These are phyloP conservation scores for Fraxinus cuspidata DNA, from an alignment of 257 asterid species.

Conservation along the genomic window DNA sequence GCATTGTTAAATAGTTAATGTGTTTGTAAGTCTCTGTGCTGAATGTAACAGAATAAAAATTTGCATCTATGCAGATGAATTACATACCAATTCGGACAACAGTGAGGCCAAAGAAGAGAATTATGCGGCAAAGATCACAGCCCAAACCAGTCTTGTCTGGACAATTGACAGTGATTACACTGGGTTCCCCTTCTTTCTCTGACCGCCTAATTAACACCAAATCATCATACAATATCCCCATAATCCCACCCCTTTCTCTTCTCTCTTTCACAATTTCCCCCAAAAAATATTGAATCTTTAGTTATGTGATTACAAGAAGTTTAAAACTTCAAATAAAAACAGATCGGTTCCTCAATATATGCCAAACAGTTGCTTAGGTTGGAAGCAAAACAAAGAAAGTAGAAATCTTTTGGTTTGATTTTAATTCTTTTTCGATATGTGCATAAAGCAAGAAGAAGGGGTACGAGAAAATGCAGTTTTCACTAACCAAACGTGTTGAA, in stretches of 20 bases:
- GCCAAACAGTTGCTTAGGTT: slow-evolving; percentile 10
- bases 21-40: not conserved
- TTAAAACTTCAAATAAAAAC: slow-evolving; percentile 23
- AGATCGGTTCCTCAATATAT: slow-evolving; percentile 9
- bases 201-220: slow-evolving; percentile 63
- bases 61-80: not conserved
- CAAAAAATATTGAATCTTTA: slow-evolving; percentile 16
- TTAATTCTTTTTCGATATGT: slow-evolving; percentile 8
- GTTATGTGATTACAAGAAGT: slow-evolving; percentile 9
- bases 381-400: not conserved
- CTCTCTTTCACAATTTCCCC: slow-evolving; percentile 3
- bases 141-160: slow-evolving; percentile 94
- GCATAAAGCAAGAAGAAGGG: slow-evolving; percentile 15
- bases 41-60: too few species aligned
- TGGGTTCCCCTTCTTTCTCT: slow-evolving; percentile 70
- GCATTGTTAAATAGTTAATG: not conserved
- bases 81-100: slow-evolving; percentile 68
- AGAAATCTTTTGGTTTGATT: slow-evolving; percentile 16
- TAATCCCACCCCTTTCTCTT: slow-evolving; percentile 10
- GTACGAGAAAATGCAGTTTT: slow-evolving; percentile 33
- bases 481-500: slow-evolving; percentile 43
- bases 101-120: slow-evolving; percentile 80
- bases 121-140: slow-evolving; percentile 84
- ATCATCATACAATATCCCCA: slow-evolving; percentile 78
- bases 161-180: slow-evolving; percentile 79